Evolutionary conservation across 2,329 filamentous ascomycete species (phyloP).

Genomic region (Colletotrichum spaethianum): DNA sequence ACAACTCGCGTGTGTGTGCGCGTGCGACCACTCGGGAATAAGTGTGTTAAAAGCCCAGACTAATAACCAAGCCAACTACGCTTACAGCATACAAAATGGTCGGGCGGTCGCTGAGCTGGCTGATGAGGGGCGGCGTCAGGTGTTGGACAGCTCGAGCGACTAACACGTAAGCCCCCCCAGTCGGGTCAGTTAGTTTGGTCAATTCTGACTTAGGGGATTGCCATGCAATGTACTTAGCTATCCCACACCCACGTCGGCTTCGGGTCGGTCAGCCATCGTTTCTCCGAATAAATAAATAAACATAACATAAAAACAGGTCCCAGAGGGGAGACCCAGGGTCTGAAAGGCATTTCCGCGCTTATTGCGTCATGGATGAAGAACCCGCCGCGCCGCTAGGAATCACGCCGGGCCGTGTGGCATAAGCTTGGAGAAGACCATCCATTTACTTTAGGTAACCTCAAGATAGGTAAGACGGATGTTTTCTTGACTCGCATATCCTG

Average conservation of each 20-base stretch:
- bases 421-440: constrained; percentile 29
- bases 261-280: not conserved
- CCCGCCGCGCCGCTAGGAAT: constrained; percentile 8
- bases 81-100: constrained; percentile 17
- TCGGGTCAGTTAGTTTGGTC: not conserved
- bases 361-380: constrained; percentile 35
- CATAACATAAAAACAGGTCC: not conserved
- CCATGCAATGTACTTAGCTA: constrained; percentile 5
- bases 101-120: constrained; percentile 9
- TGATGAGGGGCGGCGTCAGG: constrained; percentile 15
- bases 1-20: not conserved
- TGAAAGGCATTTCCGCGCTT: constrained; percentile 29
- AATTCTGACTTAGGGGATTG: constrained; percentile 5
- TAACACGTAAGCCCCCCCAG: not conserved
- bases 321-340: constrained; percentile 3
- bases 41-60: not conserved
- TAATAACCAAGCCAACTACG: constrained; percentile 9
- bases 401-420: not conserved
- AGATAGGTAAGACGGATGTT: not conserved
- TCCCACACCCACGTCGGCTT: constrained; percentile 4
- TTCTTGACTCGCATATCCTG: constrained; percentile 1
- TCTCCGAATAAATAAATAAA: not conserved
- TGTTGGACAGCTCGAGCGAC: constrained; percentile 13
- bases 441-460: not conserved
- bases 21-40: not conserved